Evolutionary conservation across 2,329 filamentous ascomycete species (phyloP).

Genomic region (Curvularia lunata): DNA sequence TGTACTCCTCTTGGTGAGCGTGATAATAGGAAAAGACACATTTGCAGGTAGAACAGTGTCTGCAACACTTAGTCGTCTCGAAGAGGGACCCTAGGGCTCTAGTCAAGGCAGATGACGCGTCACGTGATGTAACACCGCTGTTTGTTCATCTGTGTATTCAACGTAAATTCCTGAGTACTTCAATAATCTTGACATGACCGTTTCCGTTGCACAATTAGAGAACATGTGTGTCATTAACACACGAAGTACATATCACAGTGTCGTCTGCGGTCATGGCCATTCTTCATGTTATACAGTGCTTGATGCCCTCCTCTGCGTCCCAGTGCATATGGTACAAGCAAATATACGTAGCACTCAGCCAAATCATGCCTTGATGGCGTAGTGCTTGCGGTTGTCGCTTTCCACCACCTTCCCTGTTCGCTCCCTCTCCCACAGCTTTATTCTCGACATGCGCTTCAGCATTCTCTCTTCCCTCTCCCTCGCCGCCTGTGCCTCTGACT

Average conservation of each 20-base stretch:
- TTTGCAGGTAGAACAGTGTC: neutral
- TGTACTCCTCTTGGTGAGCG: neutral
- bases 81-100: neutral
- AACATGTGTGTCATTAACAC: neutral
- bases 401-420: conserved; percentile 32
- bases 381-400: conserved; percentile 23
- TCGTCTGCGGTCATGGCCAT: neutral
- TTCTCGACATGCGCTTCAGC: conserved; percentile 49
- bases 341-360: conserved; percentile 17
- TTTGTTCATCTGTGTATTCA: neutral
- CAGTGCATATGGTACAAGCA: conserved; percentile 30
- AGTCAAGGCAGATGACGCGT: neutral
- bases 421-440: conserved; percentile 42
- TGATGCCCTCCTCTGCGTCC: neutral
- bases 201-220: neutral
- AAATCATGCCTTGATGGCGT: conserved; percentile 29
- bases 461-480: conserved; percentile 26
- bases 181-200: neutral
- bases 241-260: neutral
- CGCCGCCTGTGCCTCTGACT: conserved; percentile 8
- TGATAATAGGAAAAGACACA: neutral
- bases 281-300: conserved; percentile 6
- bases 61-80: neutral
- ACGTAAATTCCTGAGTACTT: neutral
- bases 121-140: neutral